Evolutionary conservation across 148 eudicot species (phyloP).

Genomic region (Nepenthes gracilis): DNA sequence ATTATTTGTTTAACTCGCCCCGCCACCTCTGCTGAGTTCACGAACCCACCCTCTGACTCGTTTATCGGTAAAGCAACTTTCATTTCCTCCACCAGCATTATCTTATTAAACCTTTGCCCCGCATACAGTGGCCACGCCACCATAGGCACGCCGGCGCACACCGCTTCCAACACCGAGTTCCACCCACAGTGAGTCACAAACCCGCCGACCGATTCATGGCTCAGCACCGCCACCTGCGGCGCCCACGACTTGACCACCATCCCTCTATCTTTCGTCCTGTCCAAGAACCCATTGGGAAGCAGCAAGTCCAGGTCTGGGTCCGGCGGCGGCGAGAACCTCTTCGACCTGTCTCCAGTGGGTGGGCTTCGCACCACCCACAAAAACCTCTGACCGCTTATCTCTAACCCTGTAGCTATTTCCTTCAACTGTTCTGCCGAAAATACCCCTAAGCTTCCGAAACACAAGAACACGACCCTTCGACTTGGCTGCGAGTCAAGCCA

Average conservation of each 20-base stretch:
- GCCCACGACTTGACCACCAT: constrained; percentile 54
- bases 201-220: constrained; percentile 46
- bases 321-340: not conserved
- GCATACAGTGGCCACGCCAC: constrained; percentile 45
- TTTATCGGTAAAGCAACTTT: constrained; percentile 23
- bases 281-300: not conserved
- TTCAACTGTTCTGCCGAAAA: constrained; percentile 13
- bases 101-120: constrained; percentile 35
- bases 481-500: constrained; percentile 29
- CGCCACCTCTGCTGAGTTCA: constrained; percentile 23
- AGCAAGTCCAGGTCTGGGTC: not conserved
- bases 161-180: constrained; percentile 34
- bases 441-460: constrained; percentile 21
- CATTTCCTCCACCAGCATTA: constrained; percentile 27
- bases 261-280: constrained; percentile 15
- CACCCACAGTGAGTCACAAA: constrained; percentile 62
- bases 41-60: constrained; percentile 24
- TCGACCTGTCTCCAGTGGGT: not conserved
- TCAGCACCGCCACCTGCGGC: constrained; percentile 32
- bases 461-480: constrained; percentile 20
- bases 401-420: constrained; percentile 24
- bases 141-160: constrained; percentile 28
- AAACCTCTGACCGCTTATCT: constrained; percentile 21
- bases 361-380: constrained; percentile 19
- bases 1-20: constrained; percentile 28